Base-by-base conservation (phyloP, 2,329 filamentous ascomycete species). In the Diaporthe citrichinensis region DNA sequence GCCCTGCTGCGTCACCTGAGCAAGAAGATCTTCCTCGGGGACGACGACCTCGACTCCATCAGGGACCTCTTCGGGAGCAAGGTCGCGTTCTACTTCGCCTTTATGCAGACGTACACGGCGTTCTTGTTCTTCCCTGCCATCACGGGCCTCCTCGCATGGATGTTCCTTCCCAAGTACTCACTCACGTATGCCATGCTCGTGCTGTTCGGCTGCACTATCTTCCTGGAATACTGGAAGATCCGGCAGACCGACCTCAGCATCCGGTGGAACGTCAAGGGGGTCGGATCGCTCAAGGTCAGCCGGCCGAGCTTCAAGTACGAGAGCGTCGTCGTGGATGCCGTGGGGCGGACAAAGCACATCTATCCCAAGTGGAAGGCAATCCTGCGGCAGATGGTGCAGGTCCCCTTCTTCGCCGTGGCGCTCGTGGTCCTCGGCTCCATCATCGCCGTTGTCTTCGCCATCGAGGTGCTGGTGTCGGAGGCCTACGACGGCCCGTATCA, bases 21-120 rank as follows among this genome's bases (percentile, higher is more conserved):
- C 80, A 87, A 84, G 75, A 86, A 85, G 49, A 81, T 91, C 0
- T 85, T 91, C 61, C 81, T 92, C 31, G 87, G 84, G 9, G 77
- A 84, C 14, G 83, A 88, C 49, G 85, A 90, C 76, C 83, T 93
- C 5, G 92, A 93, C 79, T 83, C 86, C 14, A 91, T 94, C 62
- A 87, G 92, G 14, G 86, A 93, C 76, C 82, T 92, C 4, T 90
- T 92, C 79, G 92, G 92, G 12, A 86, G 92, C 76, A 92, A 92
- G 83, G 90, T 95, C 72, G 94, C 93, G 4, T 95, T 94, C 80
- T 96, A 96, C 83, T 96, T 95, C 81, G 93, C 93, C n/a, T 96
- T 95, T 79, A 93, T 94, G 34, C 94, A 95, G 80, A 91, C 90
- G 20, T 96, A 96, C 81, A 92, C 94, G 75, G 85, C 89, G 49